A percentile compares a stretch with the other conserved stretches of the same genome.
Evolutionary conservation across 2,329 filamentous ascomycete genomes (phyloP).

Genomic region (Penicillium olsonii): DNA sequence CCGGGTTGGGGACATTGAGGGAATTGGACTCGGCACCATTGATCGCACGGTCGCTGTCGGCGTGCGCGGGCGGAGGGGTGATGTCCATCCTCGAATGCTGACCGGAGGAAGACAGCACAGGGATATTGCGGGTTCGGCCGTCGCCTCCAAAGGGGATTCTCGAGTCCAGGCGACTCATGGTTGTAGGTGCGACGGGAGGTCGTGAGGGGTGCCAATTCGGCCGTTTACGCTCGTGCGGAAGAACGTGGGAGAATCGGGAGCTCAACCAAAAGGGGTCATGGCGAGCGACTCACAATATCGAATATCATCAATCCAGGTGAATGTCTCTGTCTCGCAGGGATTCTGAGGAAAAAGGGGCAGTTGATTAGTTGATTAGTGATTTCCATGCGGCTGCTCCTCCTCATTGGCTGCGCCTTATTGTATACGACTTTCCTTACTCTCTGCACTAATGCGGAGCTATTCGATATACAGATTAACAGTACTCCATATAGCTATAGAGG

Average conservation of each 20-base stretch:
- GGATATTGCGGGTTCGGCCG: slow-evolving; percentile 53
- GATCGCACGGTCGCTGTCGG: slow-evolving; percentile 45
- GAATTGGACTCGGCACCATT: slow-evolving; percentile 37
- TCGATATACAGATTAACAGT: too few species aligned
- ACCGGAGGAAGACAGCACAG: slow-evolving; percentile 49
- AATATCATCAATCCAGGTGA: too few species aligned
- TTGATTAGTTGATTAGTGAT: too few species aligned
- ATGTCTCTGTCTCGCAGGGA: too few species aligned
- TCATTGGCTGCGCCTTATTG: too few species aligned
- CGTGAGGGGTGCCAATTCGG: slow-evolving; percentile 12
- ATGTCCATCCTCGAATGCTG: slow-evolving; percentile 55
- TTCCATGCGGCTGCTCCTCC: too few species aligned
- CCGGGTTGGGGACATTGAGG: slow-evolving; percentile 33
- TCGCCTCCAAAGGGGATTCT: slow-evolving; percentile 49
- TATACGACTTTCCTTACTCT: too few species aligned
- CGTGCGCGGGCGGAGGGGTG: slow-evolving; percentile 50
- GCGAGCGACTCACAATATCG: slow-evolving; percentile 36
- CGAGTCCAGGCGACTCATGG: slow-evolving; percentile 45
- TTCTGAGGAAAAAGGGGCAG: too few species aligned
- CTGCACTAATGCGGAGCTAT: too few species aligned
- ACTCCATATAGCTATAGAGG: too few species aligned
- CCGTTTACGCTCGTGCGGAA: slow-evolving; percentile 26
- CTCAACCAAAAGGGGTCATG: slow-evolving; percentile 33
- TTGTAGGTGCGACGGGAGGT: slow-evolving; percentile 13
- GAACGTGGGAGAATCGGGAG: slow-evolving; percentile 32